Percentiles rank a stretch among this genome's conserved stretches.
phyloP scores from a whole-genome alignment of 1,284 basidiomycete genomes.

The Ustilago shanxiensis region DNA sequence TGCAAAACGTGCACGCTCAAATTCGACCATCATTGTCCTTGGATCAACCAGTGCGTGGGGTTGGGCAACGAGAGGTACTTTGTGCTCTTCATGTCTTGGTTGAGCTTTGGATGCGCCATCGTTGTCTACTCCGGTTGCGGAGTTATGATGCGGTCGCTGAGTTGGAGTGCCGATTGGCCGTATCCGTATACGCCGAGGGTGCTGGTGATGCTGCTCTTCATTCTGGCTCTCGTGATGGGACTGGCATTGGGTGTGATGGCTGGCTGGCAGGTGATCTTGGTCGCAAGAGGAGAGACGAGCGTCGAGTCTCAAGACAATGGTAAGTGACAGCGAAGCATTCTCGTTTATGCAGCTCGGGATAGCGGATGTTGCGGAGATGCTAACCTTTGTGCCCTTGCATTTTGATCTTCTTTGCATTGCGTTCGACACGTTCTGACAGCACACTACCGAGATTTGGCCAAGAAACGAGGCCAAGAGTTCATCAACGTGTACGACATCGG shows the following conservation, averaged over 20 bases:
- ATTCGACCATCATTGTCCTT: conserved; percentile 76
- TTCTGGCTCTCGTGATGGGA: conserved; percentile 80
- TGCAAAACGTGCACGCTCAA: conserved; percentile 92
- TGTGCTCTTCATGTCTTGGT: conserved; percentile 85
- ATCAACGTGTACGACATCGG: conserved; percentile 94
- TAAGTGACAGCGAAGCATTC: conserved; percentile 24
- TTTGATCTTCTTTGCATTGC: not conserved
- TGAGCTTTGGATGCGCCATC: conserved; percentile 57
- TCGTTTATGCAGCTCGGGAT: not conserved
- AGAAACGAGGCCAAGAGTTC: conserved; percentile 77
- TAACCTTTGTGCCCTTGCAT: not conserved
- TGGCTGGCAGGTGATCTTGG: conserved; percentile 82
- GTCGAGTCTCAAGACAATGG: conserved; percentile 90
- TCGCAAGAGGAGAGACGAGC: conserved; percentile 85
- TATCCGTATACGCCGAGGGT: conserved; percentile 77
- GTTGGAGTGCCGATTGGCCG: conserved; percentile 73
- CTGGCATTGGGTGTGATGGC: conserved; percentile 85
- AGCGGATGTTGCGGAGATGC: not conserved
- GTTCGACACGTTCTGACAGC: conserved; percentile 65
- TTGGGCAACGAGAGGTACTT: conserved; percentile 96
- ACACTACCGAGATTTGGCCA: conserved; percentile 80
- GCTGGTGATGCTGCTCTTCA: conserved; percentile 75
- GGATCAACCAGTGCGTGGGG: conserved; percentile 97
- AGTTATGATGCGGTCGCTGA: conserved; percentile 23
- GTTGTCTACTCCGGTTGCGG: conserved; percentile 47